A percentile compares a stretch with the other conserved stretches of the same genome.
phyloP scores from a whole-genome alignment of 2,329 filamentous ascomycete species.

The Sporothrix brunneoviolacea region DNA sequence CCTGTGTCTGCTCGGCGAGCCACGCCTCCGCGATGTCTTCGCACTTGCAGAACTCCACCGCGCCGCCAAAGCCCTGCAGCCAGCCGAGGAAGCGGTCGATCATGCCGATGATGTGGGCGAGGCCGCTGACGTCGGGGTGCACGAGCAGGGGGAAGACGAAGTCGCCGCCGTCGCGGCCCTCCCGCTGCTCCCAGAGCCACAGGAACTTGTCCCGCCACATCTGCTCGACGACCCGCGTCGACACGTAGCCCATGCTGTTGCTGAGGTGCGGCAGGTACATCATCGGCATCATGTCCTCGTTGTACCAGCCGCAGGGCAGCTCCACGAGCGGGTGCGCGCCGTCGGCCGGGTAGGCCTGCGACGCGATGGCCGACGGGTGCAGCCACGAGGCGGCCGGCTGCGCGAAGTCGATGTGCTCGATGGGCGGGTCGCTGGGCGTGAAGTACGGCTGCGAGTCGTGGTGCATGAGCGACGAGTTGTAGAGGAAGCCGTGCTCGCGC shows the following conservation, averaged over 20 bases:
- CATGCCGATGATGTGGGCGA: constrained; percentile 52
- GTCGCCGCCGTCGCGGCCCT: constrained; percentile 53
- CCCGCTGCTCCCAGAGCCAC: constrained; percentile 37
- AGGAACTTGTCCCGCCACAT: constrained; percentile 59
- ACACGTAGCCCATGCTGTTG: constrained; percentile 55
- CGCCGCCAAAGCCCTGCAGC: constrained; percentile 38
- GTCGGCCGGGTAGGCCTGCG: constrained; percentile 31
- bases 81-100: constrained; percentile 42
- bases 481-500: constrained; percentile 60
- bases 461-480: constrained; percentile 61
- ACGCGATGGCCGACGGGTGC: constrained; percentile 39
- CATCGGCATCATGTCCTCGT: constrained; percentile 57
- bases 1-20: constrained; percentile 19
- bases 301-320: constrained; percentile 58
- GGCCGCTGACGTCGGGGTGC: constrained; percentile 59
- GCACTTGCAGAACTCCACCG: constrained; percentile 39
- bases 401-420: constrained; percentile 52
- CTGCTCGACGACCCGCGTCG: constrained; percentile 49
- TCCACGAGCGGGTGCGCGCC: constrained; percentile 54
- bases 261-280: constrained; percentile 63
- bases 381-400: neutral
- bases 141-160: constrained; percentile 73
- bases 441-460: constrained; percentile 60
- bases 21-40: constrained; percentile 35
- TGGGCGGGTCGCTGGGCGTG: constrained; percentile 54